Evolutionary conservation across 192 early-diverging fungal species (phyloP), one percentile per base, ranked within the genome.

Genomic region (Phycomyces nitens): DNA sequence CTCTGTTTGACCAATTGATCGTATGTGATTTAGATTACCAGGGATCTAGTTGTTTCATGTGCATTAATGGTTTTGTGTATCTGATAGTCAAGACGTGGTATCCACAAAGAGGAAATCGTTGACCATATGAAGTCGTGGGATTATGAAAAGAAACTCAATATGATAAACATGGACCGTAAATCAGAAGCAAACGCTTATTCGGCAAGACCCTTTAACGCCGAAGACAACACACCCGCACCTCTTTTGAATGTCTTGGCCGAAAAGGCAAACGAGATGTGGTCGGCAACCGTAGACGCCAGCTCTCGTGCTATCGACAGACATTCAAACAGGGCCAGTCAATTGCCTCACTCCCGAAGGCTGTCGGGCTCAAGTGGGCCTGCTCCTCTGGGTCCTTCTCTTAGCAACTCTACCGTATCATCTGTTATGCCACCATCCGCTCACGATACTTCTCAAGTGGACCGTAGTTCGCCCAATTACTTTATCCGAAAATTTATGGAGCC

Each of bases 1-100:
- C 72, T 43, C 59, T 77, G 44, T 84, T 84, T 64, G 73, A 80
- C 16, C 76, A 82, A 51, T 75, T 84, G 72, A 67, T 84, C 76
- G 82, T 80, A 77, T 34, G 70, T 67, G n/a, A n/a, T n/a, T n/a
- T n/a, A n/a, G n/a, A n/a, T n/a, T 24, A n/a, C 18, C 49, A 51
- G 1, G 43, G 29, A 2, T 34, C 3, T 29, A 12, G 29, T 3
- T 16, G 11, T 38, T 26, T 42, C 39, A 42, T 15, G 12, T 3
- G 11, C 1, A 38, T 4, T 16, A 3, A 20, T 39, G 7, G 3
- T 41, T 40, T 10, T 14, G 29, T 27, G 23, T 77, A 16, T 66
- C 82, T 56, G 68, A 76, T 42, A 75, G 69, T 56, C 75, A 74
- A 64, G 79, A 82, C 49, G 62, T 53, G 62, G 39, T 54, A 23